phyloP scores from a whole-genome alignment of 2,329 filamentous ascomycete genomes.

The Epichloe baconii region DNA sequence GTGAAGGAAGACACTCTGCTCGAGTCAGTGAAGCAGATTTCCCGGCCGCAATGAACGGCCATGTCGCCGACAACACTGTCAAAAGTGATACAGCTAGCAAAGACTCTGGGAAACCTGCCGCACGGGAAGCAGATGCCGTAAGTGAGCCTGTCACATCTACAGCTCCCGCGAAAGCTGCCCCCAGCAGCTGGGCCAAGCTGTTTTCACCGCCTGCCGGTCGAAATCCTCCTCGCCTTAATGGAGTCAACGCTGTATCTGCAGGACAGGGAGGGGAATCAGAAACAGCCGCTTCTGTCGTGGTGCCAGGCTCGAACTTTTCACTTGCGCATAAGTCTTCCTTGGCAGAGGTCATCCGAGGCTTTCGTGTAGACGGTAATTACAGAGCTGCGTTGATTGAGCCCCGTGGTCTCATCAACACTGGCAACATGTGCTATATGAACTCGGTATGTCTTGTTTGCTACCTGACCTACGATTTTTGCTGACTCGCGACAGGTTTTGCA shows the following conservation, averaged over 20 bases:
- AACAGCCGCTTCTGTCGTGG: constrained; percentile 5
- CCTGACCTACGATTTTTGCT: constrained; percentile 13
- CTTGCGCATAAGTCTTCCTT: constrained; percentile 45
- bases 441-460: constrained; percentile 52
- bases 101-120: constrained; percentile 12
- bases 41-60: not conserved
- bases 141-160: constrained; percentile 8
- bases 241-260: constrained; percentile 15
- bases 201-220: constrained; percentile 20
- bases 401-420: constrained; percentile 86
- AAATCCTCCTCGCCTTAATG: constrained; percentile 8
- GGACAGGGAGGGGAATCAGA: constrained; percentile 15
- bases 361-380: constrained; percentile 49
- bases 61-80: not conserved
- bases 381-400: constrained; percentile 81
- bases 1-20: not conserved
- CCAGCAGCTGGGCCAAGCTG: constrained; percentile 28
- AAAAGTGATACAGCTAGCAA: constrained; percentile 10
- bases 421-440: constrained; percentile 99
- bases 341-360: constrained; percentile 63
- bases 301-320: constrained; percentile 22
- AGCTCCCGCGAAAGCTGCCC: constrained; percentile 17
- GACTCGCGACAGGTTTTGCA: constrained; percentile 62
- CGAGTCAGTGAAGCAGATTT: not conserved
- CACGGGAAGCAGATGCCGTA: constrained; percentile 8